These are phyloP conservation scores for Dendrobium catenatum DNA, from an alignment of 106 monocot genomes.

Conservation along the genomic window DNA sequence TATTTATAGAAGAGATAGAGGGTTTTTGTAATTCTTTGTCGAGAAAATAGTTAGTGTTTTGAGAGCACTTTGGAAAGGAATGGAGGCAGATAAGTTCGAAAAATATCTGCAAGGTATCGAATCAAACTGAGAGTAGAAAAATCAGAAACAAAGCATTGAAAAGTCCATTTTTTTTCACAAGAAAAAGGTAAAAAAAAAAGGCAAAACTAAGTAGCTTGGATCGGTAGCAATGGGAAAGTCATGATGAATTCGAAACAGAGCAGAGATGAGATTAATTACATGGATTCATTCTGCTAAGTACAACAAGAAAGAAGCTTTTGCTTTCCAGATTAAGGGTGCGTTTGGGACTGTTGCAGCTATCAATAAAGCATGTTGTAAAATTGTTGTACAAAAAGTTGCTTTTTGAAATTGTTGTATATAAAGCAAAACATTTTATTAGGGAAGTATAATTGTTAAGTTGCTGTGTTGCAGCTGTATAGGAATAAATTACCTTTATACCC, in stretches of 20 bases:
- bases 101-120: conserved; percentile 4
- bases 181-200: not conserved
- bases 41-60: not conserved
- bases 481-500: too few species aligned
- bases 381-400: too few species aligned
- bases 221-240: not conserved
- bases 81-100: too few species aligned
- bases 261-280: not conserved
- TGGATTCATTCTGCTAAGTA: not conserved
- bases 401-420: too few species aligned
- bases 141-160: not conserved
- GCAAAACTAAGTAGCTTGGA: not conserved
- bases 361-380: too few species aligned
- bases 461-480: too few species aligned
- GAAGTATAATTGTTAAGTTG: too few species aligned
- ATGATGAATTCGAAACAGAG: not conserved
- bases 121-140: not conserved
- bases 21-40: not conserved
- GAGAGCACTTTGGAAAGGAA: conserved; percentile 1
- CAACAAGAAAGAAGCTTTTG: not conserved
- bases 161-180: not conserved
- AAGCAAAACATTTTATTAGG: too few species aligned
- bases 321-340: not conserved
- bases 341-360: too few species aligned
- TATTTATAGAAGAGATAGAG: too few species aligned